Conservation (phyloP, 1,284 basidiomycete species). For the Peniophora sp. region DNA sequence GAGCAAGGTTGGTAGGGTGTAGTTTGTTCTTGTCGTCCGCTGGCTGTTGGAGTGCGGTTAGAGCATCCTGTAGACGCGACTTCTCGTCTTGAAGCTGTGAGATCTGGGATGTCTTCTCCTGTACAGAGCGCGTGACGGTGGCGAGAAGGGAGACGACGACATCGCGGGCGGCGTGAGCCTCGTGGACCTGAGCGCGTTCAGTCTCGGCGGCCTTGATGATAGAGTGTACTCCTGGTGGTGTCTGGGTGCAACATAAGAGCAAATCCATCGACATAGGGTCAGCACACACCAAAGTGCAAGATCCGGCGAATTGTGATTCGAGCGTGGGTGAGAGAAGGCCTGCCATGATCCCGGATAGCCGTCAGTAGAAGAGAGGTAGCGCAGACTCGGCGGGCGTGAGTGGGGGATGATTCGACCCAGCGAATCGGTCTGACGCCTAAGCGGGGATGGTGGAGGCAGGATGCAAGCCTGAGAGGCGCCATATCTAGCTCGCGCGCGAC, state of each 20-base stretch:
- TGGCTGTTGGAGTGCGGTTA: constrained; percentile 8
- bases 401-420: too few relatives aligned
- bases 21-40: background rate
- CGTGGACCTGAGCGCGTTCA: constrained; percentile 45
- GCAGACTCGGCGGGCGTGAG: too few relatives aligned
- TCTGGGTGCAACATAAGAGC: background rate
- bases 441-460: too few relatives aligned
- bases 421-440: too few relatives aligned
- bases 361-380: too few relatives aligned
- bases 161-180: constrained; percentile 59
- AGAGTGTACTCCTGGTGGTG: background rate
- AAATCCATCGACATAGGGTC: too few relatives aligned
- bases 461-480: too few relatives aligned
- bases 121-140: constrained; percentile 51
- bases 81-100: constrained; percentile 38
- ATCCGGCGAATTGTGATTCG: too few relatives aligned
- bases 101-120: constrained; percentile 49
- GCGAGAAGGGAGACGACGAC: constrained; percentile 52
- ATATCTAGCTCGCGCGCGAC: too few relatives aligned
- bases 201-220: constrained; percentile 30
- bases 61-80: constrained; percentile 17
- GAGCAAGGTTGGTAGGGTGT: background rate
- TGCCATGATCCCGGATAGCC: too few relatives aligned
- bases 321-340: too few relatives aligned
- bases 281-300: too few relatives aligned